Conservation (phyloP, 257 asterid genomes). For the Solanum sitiens region DNA sequence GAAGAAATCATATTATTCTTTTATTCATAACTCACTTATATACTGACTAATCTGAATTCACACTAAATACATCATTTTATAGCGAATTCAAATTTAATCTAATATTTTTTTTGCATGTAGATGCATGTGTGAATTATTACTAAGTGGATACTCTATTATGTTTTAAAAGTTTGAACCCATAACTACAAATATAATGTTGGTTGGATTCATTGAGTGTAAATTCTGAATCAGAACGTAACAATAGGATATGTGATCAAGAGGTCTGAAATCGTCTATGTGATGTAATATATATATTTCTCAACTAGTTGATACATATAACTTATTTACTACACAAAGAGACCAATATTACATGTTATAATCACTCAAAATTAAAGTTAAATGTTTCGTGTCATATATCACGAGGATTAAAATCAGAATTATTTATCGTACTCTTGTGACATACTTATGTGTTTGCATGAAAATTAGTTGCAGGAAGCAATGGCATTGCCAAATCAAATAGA, state of each 20-base stretch:
- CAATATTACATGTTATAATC: neutral
- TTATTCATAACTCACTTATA: neutral
- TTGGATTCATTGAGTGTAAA: too few species aligned
- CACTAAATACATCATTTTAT: too few species aligned
- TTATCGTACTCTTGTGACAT: neutral
- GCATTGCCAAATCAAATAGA: conserved; percentile 37
- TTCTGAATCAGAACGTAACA: too few species aligned
- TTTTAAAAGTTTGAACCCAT: too few species aligned
- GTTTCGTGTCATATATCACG: neutral
- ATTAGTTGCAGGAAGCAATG: conserved; percentile 16
- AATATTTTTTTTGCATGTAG: too few species aligned
- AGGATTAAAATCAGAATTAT: neutral
- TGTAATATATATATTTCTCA: too few species aligned
- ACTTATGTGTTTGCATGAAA: neutral
- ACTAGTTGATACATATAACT: neutral
- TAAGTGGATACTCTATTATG: too few species aligned
- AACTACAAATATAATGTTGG: too few species aligned
- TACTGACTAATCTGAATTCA: too few species aligned
- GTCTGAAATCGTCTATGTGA: neutral
- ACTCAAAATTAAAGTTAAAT: neutral
- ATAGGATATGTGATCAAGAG: neutral
- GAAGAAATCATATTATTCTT: too few species aligned
- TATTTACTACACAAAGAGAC: neutral
- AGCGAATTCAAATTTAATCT: neutral
- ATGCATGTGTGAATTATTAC: too few species aligned